A percentile compares a stretch with the other conserved stretches of the same genome.
These are phyloP conservation scores for Ehretia macrophylla DNA, from an alignment of 257 asterid species.

Conservation along the genomic window DNA sequence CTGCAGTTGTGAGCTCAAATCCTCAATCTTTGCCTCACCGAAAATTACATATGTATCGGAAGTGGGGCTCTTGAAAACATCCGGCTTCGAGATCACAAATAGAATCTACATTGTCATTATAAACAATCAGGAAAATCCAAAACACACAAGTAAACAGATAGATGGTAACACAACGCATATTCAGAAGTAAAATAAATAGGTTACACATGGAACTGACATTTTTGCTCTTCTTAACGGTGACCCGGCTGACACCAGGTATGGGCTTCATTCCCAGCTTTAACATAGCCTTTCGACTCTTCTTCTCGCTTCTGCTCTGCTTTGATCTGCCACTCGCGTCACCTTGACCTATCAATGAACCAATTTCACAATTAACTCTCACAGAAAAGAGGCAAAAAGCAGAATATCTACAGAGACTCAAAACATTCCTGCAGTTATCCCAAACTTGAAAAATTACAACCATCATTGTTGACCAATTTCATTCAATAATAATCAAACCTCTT, in stretches of 20 bases:
- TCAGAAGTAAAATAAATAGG: too few species aligned
- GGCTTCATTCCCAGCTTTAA: constrained; percentile 70
- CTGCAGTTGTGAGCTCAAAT: constrained; percentile 59
- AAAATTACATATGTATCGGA: constrained; percentile 60
- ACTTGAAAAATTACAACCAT: too few species aligned
- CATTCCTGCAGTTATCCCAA: too few species aligned
- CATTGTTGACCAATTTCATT: too few species aligned
- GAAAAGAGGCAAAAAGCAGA: neutral
- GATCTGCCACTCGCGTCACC: constrained; percentile 54
- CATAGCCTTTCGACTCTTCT: constrained; percentile 72
- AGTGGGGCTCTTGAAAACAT: constrained; percentile 68
- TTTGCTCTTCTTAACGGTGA: constrained; percentile 68
- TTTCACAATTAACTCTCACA: neutral
- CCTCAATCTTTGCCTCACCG: constrained; percentile 72
- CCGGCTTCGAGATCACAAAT: constrained; percentile 63
- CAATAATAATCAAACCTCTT: too few species aligned
- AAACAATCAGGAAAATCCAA: neutral
- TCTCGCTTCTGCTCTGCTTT: constrained; percentile 70
- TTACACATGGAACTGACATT: constrained; percentile 33
- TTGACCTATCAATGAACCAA: neutral
- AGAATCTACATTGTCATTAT: constrained; percentile 30
- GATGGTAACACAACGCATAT: too few species aligned
- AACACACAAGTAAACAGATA: too few species aligned
- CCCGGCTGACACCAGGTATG: constrained; percentile 59
- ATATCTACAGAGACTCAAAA: too few species aligned